Evolutionary conservation across 768 basidiomycete genomes (phyloP).

Genomic region (Tricholoma flavovirens): DNA sequence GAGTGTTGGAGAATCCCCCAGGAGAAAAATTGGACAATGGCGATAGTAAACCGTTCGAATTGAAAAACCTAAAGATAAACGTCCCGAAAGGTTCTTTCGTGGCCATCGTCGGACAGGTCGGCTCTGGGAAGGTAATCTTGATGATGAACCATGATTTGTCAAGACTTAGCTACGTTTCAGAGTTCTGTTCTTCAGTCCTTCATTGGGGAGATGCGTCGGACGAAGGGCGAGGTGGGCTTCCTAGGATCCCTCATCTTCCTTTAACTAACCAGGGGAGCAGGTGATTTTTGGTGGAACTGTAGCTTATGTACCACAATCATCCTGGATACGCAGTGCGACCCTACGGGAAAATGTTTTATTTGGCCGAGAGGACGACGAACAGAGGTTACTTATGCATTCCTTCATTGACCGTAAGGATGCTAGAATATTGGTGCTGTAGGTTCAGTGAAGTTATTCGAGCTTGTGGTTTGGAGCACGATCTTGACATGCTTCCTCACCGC

Average conservation of each 20-base stretch:
- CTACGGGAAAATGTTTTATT: conserved; percentile 73
- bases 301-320: conserved; percentile 53
- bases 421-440: conserved; percentile 22
- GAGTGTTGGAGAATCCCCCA: conserved; percentile 5
- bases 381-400: conserved; percentile 39
- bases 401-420: conserved; percentile 17
- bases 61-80: conserved; percentile 40
- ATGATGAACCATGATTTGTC: conserved; percentile 4
- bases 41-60: conserved; percentile 42
- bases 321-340: conserved; percentile 66
- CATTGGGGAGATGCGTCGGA: conserved; percentile 64
- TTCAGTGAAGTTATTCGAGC: conserved; percentile 54
- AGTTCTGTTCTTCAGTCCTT: conserved; percentile 51
- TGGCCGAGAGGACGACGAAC: conserved; percentile 57
- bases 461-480: conserved; percentile 65
- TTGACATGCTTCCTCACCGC: conserved; percentile 65
- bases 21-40: conserved; percentile 19
- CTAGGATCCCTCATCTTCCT: background rate
- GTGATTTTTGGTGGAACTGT: conserved; percentile 49
- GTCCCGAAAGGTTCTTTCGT: conserved; percentile 55
- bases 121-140: conserved; percentile 57
- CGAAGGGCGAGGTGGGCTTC: conserved; percentile 43
- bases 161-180: conserved; percentile 23
- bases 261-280: conserved; percentile 18
- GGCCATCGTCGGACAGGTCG: conserved; percentile 68